phyloP scores from a whole-genome alignment of 2,329 filamentous ascomycete species.

The Pseudocercospora musae region DNA sequence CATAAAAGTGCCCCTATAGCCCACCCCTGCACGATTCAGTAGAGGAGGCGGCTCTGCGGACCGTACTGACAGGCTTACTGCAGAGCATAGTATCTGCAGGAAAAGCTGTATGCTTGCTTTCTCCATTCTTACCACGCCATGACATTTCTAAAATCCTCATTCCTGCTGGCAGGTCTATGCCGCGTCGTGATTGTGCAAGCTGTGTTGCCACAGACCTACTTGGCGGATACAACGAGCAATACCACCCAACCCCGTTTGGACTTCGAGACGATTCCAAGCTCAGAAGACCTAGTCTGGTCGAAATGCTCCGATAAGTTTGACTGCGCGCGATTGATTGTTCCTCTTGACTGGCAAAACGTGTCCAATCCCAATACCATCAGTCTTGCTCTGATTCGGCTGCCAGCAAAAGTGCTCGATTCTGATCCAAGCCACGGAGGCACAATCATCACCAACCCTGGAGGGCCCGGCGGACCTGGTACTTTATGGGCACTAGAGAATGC shows the following conservation, averaged over 20 bases:
- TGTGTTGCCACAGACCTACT: neutral
- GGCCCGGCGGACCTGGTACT: constrained; percentile 40
- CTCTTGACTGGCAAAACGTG: constrained; percentile 39
- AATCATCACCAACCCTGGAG: constrained; percentile 42
- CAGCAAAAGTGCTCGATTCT: constrained; percentile 40
- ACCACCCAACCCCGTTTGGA: constrained; percentile 10
- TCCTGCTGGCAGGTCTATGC: neutral
- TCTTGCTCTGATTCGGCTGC: constrained; percentile 45
- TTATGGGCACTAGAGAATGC: constrained; percentile 19
- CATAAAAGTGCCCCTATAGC: too few species aligned
- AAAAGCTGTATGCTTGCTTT: too few species aligned
- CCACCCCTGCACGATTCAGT: too few species aligned
- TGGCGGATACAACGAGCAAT: neutral
- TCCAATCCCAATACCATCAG: constrained; percentile 31
- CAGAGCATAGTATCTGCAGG: too few species aligned
- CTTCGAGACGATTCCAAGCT: constrained; percentile 16
- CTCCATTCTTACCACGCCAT: neutral
- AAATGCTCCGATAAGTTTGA: constrained; percentile 46
- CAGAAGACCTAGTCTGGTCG: constrained; percentile 12
- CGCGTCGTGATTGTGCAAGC: neutral
- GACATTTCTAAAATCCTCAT: neutral
- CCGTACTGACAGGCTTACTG: too few species aligned
- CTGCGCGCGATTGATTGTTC: constrained; percentile 49
- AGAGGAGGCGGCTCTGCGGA: too few species aligned
- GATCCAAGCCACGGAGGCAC: constrained; percentile 42